Percentiles rank a stretch among this genome's conserved stretches.
These are phyloP conservation scores for Salix purpurea DNA, from an alignment of 345 rosid genomes.

Conservation along the genomic window DNA sequence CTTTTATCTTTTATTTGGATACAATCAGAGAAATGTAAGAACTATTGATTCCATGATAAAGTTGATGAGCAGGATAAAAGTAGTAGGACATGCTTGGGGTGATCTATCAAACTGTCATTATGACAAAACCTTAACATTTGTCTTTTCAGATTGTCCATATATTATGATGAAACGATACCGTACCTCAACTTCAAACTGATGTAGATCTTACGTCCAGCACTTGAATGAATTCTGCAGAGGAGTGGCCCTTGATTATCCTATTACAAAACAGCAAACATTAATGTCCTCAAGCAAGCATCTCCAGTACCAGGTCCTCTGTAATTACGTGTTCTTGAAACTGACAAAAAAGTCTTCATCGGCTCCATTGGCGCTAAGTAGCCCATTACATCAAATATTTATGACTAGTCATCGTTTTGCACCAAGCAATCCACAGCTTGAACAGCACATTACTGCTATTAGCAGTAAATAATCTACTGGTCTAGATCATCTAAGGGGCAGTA, in stretches of 20 bases:
- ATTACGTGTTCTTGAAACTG: conserved; percentile 1
- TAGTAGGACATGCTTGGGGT: conserved; percentile 46
- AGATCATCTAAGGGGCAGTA: conserved; percentile 12
- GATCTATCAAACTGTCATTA: conserved; percentile 49
- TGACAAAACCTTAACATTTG: conserved; percentile 96
- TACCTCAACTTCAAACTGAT: not conserved
- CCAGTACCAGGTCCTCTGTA: conserved; percentile 14
- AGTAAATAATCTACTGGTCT: not conserved
- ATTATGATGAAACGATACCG: conserved; percentile 26
- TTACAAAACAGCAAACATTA: not conserved
- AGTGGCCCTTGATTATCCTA: not conserved
- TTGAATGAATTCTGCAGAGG: not conserved
- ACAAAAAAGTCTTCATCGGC: not conserved
- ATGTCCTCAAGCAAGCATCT: conserved; percentile 1
- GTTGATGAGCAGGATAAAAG: conserved; percentile 40
- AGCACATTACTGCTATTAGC: not conserved
- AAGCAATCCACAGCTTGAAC: not conserved
- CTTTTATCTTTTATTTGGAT: conserved; percentile 45
- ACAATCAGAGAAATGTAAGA: conserved; percentile 41
- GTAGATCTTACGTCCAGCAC: conserved; percentile 3
- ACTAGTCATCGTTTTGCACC: not conserved
- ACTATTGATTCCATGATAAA: conserved; percentile 33
- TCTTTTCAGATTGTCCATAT: conserved; percentile 83
- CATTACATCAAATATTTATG: not conserved
- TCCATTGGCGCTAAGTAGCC: not conserved